These are phyloP conservation scores for Metschnikowia kunwiensis DNA, from an alignment of 805 yeast genomes.

Conservation along the genomic window DNA sequence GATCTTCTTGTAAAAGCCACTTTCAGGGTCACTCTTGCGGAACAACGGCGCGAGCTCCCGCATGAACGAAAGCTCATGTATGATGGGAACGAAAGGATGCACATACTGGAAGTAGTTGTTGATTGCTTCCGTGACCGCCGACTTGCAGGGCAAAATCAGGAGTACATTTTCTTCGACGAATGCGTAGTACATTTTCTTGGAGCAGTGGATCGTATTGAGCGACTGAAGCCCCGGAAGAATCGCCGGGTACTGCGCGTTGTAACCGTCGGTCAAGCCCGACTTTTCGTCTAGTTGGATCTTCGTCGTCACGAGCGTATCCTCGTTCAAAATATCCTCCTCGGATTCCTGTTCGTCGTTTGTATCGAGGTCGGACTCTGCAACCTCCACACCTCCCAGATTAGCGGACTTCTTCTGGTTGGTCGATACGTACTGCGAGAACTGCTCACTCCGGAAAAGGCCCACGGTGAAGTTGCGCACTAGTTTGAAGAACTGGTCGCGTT, in stretches of 20 bases:
- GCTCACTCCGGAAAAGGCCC: conserved; percentile 32
- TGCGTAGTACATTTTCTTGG: conserved; percentile 25
- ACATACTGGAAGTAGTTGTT: conserved; percentile 37
- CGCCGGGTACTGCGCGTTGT: conserved; percentile 1
- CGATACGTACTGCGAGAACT: conserved; percentile 29
- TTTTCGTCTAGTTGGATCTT: conserved; percentile 20
- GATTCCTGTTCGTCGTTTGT: conserved; percentile 17
- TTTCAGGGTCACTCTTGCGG: conserved; percentile 10
- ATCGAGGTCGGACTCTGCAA: neutral
- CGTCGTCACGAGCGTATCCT: conserved; percentile 30
- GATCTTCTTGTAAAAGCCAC: conserved; percentile 21
- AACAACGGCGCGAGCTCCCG: conserved; percentile 27
- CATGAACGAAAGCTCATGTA: conserved; percentile 29
- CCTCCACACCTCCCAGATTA: too few relatives aligned
- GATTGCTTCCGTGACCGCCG: conserved; percentile 25
- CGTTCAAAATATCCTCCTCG: conserved; percentile 20
- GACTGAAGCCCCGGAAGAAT: conserved; percentile 19
- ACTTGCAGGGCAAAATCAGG: conserved; percentile 29
- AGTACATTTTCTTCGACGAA: conserved; percentile 29
- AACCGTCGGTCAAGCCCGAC: neutral
- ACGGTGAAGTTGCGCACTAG: conserved; percentile 36
- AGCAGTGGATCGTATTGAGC: conserved; percentile 19
- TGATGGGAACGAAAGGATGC: conserved; percentile 37
- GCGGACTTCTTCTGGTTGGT: conserved; percentile 11
- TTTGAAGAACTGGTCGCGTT: conserved; percentile 38